phyloP scores from a whole-genome alignment of 2,329 filamentous ascomycete species.

The Phialophora tarda region DNA sequence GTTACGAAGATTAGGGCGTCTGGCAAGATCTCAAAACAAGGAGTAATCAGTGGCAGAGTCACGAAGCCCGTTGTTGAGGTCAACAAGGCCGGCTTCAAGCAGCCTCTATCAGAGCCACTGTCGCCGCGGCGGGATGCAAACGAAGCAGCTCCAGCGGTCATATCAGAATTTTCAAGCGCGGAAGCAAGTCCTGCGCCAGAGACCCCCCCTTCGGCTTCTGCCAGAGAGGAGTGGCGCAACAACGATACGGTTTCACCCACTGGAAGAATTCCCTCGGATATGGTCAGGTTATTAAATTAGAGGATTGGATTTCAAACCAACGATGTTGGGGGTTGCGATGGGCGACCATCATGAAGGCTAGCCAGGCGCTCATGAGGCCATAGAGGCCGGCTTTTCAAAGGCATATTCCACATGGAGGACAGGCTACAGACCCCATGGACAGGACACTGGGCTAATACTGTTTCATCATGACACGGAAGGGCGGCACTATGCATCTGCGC shows the following conservation, averaged over 20 bases:
- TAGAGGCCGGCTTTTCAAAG: background rate
- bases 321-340: background rate
- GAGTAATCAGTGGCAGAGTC: conserved; percentile 29
- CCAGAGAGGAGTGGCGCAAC: conserved; percentile 29
- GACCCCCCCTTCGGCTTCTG: conserved; percentile 30
- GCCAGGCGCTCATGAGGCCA: background rate
- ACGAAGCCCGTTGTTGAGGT: conserved; percentile 30
- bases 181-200: conserved; percentile 35
- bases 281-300: conserved; percentile 37
- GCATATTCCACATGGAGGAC: background rate
- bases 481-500: background rate
- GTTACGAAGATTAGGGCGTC: conserved; percentile 27
- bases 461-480: background rate
- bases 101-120: conserved; percentile 28
- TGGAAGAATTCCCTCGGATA: conserved; percentile 36
- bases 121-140: conserved; percentile 35
- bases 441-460: background rate
- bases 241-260: conserved; percentile 36
- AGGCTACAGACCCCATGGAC: background rate
- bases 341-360: background rate
- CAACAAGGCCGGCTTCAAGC: conserved; percentile 26
- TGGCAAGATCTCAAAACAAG: conserved; percentile 24
- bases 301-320: conserved; percentile 1
- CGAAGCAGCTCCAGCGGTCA: conserved; percentile 18
- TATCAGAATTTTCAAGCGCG: conserved; percentile 30